Conservation (phyloP, 441 rosid species). For the Erodium chrysanthum region DNA sequence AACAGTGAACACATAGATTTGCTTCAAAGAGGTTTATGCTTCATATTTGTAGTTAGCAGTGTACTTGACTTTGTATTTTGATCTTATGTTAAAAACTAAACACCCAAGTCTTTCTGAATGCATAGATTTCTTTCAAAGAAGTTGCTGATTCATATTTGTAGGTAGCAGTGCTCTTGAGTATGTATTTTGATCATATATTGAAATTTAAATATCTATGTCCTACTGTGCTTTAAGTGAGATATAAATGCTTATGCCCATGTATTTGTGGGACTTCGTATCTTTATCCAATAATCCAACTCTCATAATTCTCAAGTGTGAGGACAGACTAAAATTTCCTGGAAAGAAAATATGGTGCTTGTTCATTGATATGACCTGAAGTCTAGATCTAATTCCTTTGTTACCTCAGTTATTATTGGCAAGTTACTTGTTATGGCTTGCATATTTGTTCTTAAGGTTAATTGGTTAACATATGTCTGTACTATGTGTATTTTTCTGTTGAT, state of each 20-base stretch:
- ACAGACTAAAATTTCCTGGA: background rate
- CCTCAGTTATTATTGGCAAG: background rate
- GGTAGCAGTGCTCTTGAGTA: too few species aligned
- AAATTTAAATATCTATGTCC: too few species aligned
- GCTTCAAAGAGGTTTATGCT: too few species aligned
- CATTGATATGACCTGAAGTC: background rate
- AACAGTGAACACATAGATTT: too few species aligned
- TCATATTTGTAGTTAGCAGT: too few species aligned
- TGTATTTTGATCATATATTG: too few species aligned
- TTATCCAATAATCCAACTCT: background rate
- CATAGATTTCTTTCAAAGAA: too few species aligned
- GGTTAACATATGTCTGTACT: conserved; percentile 9
- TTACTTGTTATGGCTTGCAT: background rate
- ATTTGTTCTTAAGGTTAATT: conserved; percentile 6
- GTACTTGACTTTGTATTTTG: too few species aligned
- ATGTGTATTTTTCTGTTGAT: conserved; percentile 1
- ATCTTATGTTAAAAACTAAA: too few species aligned
- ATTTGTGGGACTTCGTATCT: background rate
- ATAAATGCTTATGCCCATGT: background rate
- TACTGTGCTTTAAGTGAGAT: background rate
- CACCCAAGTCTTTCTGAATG: too few species aligned
- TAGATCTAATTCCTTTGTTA: background rate
- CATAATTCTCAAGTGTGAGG: background rate
- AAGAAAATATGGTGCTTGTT: background rate
- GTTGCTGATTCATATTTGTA: too few species aligned